These are phyloP conservation scores for Hirsutella thompsonii DNA, from an alignment of 2,329 filamentous ascomycete genomes.

Conservation along the genomic window DNA sequence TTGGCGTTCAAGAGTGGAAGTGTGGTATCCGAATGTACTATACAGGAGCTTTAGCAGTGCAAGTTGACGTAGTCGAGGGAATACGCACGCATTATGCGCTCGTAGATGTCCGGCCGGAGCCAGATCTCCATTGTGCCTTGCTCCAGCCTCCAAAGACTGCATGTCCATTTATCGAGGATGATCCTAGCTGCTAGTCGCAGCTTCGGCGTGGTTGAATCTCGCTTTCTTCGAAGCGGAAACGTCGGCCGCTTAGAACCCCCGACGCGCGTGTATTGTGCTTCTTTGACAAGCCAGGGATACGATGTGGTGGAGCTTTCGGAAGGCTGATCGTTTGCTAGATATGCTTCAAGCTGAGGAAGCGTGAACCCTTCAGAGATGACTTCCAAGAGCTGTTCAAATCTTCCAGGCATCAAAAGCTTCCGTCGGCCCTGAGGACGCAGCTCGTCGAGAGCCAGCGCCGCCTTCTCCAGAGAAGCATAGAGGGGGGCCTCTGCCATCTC, in stretches of 20 bases:
- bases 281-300: slow-evolving; percentile 29
- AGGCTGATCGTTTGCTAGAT: slow-evolving; percentile 13
- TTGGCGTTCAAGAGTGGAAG: no score
- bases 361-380: slow-evolving; percentile 33
- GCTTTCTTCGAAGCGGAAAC: no score
- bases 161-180: slow-evolving; percentile 37
- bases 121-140: slow-evolving; percentile 27
- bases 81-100: slow-evolving; percentile 31
- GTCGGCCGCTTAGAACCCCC: no score
- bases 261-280: slow-evolving; percentile 1
- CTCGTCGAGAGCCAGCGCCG: slow-evolving; percentile 32
- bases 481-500: slow-evolving; percentile 11
- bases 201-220: slow-evolving; percentile 23
- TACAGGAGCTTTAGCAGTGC: not conserved
- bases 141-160: slow-evolving; percentile 29
- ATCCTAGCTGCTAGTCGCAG: slow-evolving; percentile 26
- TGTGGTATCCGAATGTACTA: no score
- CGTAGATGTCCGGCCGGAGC: slow-evolving; percentile 26
- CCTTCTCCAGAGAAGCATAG: slow-evolving; percentile 14
- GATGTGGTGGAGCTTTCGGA: no score
- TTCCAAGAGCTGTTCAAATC: slow-evolving; percentile 27
- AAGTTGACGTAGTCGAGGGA: no score
- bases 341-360: slow-evolving; percentile 27
- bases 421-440: slow-evolving; percentile 29
- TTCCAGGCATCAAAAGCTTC: slow-evolving; percentile 20